These are phyloP conservation scores for Phialophora macrospora DNA, from an alignment of 2,329 filamentous ascomycete genomes.

Conservation along the genomic window DNA sequence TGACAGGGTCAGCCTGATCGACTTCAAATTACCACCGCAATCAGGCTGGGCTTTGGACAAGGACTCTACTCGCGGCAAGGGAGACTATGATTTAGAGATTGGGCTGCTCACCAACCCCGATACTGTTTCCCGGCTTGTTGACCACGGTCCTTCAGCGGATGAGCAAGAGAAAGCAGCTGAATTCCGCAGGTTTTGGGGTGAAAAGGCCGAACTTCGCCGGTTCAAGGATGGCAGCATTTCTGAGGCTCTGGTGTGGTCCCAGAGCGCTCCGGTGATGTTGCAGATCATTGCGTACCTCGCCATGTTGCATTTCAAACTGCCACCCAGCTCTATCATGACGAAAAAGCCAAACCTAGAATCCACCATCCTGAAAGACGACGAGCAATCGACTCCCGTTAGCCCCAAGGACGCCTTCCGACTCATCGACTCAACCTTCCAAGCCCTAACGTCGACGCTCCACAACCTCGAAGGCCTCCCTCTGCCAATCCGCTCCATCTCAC, in stretches of 20 bases:
- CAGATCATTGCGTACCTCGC: slow-evolving; percentile 79
- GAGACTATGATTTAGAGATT: slow-evolving; percentile 57
- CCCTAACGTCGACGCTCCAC: slow-evolving; percentile 70
- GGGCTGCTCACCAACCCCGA: slow-evolving; percentile 74
- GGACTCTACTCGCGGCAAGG: slow-evolving; percentile 43
- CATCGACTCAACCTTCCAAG: slow-evolving; percentile 63
- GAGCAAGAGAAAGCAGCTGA: slow-evolving; percentile 78
- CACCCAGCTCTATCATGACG: slow-evolving; percentile 59
- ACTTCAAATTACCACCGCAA: slow-evolving; percentile 53
- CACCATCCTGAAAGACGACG: slow-evolving; percentile 18
- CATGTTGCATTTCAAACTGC: slow-evolving; percentile 68
- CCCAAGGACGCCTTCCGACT: slow-evolving; percentile 33
- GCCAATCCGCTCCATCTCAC: slow-evolving; percentile 78
- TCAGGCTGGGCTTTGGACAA: slow-evolving; percentile 53
- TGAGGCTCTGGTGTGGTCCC: slow-evolving; percentile 86
- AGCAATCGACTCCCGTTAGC: slow-evolving; percentile 9
- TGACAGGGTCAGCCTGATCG: slow-evolving; percentile 72
- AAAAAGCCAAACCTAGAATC: slow-evolving; percentile 55
- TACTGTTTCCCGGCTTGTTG: slow-evolving; percentile 75
- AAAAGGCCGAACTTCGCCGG: slow-evolving; percentile 86
- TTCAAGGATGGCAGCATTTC: slow-evolving; percentile 95
- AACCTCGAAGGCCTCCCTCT: slow-evolving; percentile 81
- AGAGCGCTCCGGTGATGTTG: slow-evolving; percentile 68
- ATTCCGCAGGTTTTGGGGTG: slow-evolving; percentile 93
- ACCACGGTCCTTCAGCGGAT: slow-evolving; percentile 86